These are phyloP conservation scores for Dionaea muscipula DNA, from an alignment of 179 eudicot genomes.

Conservation along the genomic window DNA sequence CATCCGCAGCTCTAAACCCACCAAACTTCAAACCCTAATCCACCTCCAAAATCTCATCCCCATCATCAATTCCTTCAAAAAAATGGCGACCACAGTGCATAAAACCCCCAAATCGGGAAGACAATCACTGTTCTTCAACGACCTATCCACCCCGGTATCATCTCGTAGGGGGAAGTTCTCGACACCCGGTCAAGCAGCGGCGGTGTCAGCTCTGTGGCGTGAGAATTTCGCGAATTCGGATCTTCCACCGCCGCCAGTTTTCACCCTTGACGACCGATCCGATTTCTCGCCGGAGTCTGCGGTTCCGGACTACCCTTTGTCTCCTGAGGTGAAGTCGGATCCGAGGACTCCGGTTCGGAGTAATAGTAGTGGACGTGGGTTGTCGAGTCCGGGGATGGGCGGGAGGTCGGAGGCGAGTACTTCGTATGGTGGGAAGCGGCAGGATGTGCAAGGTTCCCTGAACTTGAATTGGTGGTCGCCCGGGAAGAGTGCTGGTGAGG, in stretches of 20 bases:
- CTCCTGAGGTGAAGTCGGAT: constrained; percentile 70
- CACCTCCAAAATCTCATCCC: too few relatives aligned
- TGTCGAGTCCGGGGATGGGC: constrained; percentile 39
- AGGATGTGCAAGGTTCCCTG: constrained; percentile 46
- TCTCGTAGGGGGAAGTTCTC: constrained; percentile 64
- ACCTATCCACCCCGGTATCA: constrained; percentile 65
- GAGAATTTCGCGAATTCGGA: constrained; percentile 75
- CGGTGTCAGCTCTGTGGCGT: constrained; percentile 94
- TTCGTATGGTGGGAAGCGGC: constrained; percentile 43
- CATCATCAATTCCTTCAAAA: too few relatives aligned
- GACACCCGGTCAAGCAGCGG: constrained; percentile 86
- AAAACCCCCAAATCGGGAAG: constrained; percentile 66
- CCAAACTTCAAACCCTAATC: too few relatives aligned
- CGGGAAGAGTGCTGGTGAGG: constrained; percentile 44
- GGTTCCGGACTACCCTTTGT: constrained; percentile 50
- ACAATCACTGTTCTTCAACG: constrained; percentile 63
- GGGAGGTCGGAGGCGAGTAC: constrained; percentile 64
- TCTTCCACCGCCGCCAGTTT: constrained; percentile 86
- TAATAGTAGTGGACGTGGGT: constrained; percentile 34
- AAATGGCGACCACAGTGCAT: constrained; percentile 37
- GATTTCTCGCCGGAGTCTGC: constrained; percentile 81
- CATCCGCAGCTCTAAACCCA: too few relatives aligned
- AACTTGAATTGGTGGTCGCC: constrained; percentile 79
- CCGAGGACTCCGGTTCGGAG: constrained; percentile 52
- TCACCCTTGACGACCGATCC: constrained; percentile 85